Evolutionary conservation across 768 basidiomycete species (phyloP).

Genomic region (Boletus huronensis): DNA sequence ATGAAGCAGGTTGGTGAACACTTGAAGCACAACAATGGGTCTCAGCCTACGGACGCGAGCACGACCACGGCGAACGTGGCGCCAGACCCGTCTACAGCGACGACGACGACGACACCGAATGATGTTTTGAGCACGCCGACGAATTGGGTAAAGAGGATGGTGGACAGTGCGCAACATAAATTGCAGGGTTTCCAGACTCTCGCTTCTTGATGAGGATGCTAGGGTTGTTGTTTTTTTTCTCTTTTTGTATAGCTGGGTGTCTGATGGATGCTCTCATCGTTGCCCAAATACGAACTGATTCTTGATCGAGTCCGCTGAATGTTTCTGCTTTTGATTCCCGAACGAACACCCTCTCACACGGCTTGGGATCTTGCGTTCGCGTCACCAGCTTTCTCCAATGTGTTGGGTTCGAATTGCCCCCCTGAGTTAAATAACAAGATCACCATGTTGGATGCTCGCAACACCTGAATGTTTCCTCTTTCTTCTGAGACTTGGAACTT

Average conservation of each 20-base stretch:
- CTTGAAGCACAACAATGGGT: not conserved
- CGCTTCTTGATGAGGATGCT: not conserved
- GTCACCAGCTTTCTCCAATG: no score
- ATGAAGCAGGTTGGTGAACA: conserved; percentile 1
- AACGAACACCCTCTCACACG: not conserved
- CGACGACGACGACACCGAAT: not conserved
- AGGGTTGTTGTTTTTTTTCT: not conserved
- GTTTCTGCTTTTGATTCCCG: no score
- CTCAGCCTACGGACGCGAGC: not conserved
- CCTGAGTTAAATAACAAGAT: no score
- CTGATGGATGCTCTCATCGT: not conserved
- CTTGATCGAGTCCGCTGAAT: no score
- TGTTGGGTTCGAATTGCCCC: no score
- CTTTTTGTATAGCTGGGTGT: not conserved
- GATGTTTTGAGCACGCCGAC: conserved; percentile 5
- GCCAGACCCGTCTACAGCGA: not conserved
- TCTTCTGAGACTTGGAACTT: no score
- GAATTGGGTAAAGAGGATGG: conserved; percentile 19
- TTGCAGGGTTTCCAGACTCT: conserved; percentile 7
- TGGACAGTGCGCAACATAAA: conserved; percentile 11
- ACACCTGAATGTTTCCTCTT: no score
- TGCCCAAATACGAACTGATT: no score
- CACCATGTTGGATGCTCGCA: no score
- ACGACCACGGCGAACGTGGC: not conserved
- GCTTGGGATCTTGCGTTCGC: not conserved